Evolutionary conservation across 441 rosid species (phyloP).

Genomic region (Omphalea diandra): DNA sequence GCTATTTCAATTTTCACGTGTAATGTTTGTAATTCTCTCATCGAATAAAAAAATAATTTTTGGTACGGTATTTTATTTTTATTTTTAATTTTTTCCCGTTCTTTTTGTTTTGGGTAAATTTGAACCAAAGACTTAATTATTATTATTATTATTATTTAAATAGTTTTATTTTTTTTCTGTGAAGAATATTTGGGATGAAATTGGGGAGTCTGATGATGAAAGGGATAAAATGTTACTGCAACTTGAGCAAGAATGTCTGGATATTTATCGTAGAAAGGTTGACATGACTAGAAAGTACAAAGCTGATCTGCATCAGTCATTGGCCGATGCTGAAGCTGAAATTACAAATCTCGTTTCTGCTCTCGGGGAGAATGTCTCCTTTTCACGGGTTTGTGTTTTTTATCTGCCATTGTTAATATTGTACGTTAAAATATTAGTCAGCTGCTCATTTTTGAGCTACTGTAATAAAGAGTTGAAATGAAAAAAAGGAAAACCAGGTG

Average conservation of each 20-base stretch:
- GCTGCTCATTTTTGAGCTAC: neutral
- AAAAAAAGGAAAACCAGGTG: neutral
- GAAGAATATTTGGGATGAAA: constrained; percentile 92
- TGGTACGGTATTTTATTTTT: too few species aligned
- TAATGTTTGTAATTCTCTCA: too few species aligned
- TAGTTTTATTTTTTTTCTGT: too few species aligned
- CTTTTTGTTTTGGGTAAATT: too few species aligned
- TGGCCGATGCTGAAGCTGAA: constrained; percentile 65
- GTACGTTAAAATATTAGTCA: too few species aligned
- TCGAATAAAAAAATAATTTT: too few species aligned
- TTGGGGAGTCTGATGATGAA: constrained; percentile 60
- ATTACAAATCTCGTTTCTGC: constrained; percentile 49
- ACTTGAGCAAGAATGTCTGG: constrained; percentile 84
- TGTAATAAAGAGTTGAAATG: neutral
- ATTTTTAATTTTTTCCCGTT: too few species aligned
- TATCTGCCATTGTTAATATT: neutral
- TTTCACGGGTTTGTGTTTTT: constrained; percentile 46
- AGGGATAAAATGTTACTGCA: constrained; percentile 79
- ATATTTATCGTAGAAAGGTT: constrained; percentile 70
- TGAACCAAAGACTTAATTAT: too few species aligned
- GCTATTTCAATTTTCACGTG: too few species aligned
- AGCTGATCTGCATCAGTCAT: constrained; percentile 57
- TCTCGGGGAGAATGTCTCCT: constrained; percentile 57
- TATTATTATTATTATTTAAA: too few species aligned
- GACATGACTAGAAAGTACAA: constrained; percentile 58